Base-by-base conservation (phyloP, 805 yeast species). In the Kockiozyma suomiensis region DNA sequence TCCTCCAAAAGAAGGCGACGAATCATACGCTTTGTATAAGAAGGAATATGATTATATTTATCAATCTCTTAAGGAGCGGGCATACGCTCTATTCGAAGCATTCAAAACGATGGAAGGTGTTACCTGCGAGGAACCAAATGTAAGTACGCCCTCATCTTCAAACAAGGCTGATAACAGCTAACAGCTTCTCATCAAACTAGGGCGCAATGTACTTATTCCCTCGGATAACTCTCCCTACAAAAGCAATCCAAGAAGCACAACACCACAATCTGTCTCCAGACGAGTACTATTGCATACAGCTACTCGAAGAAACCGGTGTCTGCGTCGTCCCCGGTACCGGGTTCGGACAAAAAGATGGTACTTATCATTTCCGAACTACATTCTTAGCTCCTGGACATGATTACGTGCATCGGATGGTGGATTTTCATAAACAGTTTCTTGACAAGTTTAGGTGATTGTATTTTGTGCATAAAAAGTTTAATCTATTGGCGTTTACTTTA, bases 131-230 rank as follows among this genome's bases (percentile, higher is more conserved):
- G 82, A 83, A 66, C 98, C 99, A 19, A 54, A 25, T 57, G 61
- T 57, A 30, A 23, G 42, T 38, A 4, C 15, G 25, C 13, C 33
- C 26, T 28, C n/a, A 28, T 37, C 19, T n/a, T 23, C 13, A 23
- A 35, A 2, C 33, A 12, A 5, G 1, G 17, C 5, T 21, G 8
- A 23, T 26, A 4, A 42, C 51, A n/a, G n/a, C n/a, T n/a, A n/a
- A n/a, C n/a, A n/a, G n/a, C n/a, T n/a, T 48, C 38, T 6, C 25
- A 15, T 13, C 15, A 13, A 42, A 12, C 35, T 30, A 46, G 37
- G 99, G 99, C 67, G 97, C 99, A 47, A 93, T 94, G 99, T 94
- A 94, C 75, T 78, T 94, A 62, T 94, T 90, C 84, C 99, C 99
- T 47, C 81, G 77, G 65, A 76, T 94, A 60, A 73, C 82, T 33